Conservation (phyloP, 192 early-diverging fungal species). For the Jimgerdemannia flammicorona region DNA sequence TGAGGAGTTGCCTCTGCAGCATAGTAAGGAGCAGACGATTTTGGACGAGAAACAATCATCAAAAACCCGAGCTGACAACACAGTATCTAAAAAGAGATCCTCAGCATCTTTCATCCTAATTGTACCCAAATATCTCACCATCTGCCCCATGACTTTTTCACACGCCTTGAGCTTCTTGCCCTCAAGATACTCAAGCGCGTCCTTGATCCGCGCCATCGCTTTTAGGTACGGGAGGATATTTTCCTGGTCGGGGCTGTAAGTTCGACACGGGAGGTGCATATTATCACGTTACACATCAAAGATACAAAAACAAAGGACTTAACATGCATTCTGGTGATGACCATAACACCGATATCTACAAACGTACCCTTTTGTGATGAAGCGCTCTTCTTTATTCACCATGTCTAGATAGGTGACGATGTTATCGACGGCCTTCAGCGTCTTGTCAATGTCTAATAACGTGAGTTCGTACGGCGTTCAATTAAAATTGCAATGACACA, state of each 20-base stretch:
- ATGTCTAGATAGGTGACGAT: constrained; percentile 69
- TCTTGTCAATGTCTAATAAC: constrained; percentile 60
- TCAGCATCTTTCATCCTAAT: not conserved
- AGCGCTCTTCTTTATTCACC: constrained; percentile 59
- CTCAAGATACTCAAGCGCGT: constrained; percentile 37
- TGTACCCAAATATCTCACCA: constrained; percentile 20
- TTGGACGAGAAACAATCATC: not conserved
- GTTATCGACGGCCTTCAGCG: constrained; percentile 52
- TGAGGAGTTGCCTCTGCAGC: constrained; percentile 41
- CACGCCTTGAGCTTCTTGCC: constrained; percentile 26
- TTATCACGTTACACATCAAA: not conserved
- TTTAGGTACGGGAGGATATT: constrained; percentile 56
- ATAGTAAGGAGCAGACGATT: too few species aligned
- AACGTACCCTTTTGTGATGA: constrained; percentile 60
- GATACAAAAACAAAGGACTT: not conserved
- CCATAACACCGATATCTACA: too few species aligned
- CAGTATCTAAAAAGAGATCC: not conserved
- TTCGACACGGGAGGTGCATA: not conserved
- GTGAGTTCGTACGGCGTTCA: not conserved
- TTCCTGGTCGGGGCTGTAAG: constrained; percentile 44
- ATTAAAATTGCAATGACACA: not conserved
- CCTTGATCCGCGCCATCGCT: constrained; percentile 52
- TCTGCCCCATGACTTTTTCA: constrained; percentile 39
- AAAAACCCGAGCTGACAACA: not conserved
- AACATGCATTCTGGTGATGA: too few species aligned